Percentiles rank a stretch among this genome's conserved stretches.
Evolutionary conservation across 169 alveolate genomes (phyloP).

Genomic region (Babesia bovis): DNA sequence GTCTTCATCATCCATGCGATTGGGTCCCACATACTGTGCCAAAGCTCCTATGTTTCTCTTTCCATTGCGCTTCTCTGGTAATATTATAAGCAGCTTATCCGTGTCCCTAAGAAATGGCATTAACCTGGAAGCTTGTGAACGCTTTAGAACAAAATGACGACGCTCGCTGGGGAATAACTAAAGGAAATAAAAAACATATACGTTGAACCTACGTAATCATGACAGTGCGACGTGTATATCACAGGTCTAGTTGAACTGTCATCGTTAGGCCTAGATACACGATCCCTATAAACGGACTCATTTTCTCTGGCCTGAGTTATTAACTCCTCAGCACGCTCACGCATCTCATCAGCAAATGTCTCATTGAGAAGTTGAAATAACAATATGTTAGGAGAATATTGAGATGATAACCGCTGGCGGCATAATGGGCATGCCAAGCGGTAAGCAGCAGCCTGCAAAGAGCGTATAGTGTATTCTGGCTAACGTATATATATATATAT

Average conservation of each 20-base stretch:
- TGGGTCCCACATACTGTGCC: neutral
- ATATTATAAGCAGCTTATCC: neutral
- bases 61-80: neutral
- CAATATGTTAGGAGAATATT: slow-evolving; percentile 56
- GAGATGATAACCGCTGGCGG: slow-evolving; percentile 46
- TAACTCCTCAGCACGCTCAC: slow-evolving; percentile 2
- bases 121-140: neutral
- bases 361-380: slow-evolving; percentile 55
- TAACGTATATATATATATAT: neutral
- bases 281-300: neutral
- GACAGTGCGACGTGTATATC: too few relatives aligned
- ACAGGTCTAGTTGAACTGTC: too few relatives aligned
- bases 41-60: neutral
- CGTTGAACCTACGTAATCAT: too few relatives aligned
- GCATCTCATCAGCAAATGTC: slow-evolving; percentile 37
- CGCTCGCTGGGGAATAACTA: slow-evolving; percentile 8
- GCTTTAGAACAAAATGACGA: neutral
- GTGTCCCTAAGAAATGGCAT: neutral
- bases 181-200: neutral
- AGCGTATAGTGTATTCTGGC: too few relatives aligned
- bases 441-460: slow-evolving; percentile 21
- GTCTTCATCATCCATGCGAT: neutral
- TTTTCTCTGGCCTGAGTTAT: neutral
- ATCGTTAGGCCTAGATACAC: neutral
- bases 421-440: slow-evolving; percentile 65